These are phyloP conservation scores for Coccomyxa sp. DNA, from an alignment of 139 green algal genomes.

Conservation along the genomic window DNA sequence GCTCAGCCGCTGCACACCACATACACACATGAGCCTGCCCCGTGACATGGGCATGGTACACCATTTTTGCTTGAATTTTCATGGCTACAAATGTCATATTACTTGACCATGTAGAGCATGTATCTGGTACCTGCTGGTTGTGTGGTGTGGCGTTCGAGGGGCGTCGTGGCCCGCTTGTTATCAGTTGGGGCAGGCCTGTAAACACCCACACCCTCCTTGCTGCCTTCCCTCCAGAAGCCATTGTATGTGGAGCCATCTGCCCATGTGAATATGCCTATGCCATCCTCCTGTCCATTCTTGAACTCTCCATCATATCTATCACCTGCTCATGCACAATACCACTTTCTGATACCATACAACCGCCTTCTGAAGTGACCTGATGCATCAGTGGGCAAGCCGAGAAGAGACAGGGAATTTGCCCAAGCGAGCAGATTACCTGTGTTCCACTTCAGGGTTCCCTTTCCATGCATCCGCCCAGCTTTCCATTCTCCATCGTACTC, in stretches of 20 bases:
- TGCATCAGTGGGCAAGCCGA: too few species aligned
- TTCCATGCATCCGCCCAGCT: constrained; percentile 72
- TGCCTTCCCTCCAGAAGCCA: constrained; percentile 71
- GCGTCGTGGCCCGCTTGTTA: not conserved
- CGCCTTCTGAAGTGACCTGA: too few species aligned
- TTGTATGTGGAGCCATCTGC: constrained; percentile 78
- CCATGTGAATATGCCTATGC: constrained; percentile 81
- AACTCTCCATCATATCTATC: constrained; percentile 89
- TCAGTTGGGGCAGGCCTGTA: not conserved
- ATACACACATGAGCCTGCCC: not conserved
- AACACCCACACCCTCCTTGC: constrained; percentile 73
- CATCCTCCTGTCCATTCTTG: constrained; percentile 66
- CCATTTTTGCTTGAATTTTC: not conserved
- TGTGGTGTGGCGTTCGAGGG: not conserved
- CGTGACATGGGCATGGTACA: too few species aligned
- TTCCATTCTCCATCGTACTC: constrained; percentile 88
- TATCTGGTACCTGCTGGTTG: not conserved
- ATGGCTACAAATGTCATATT: too few species aligned
- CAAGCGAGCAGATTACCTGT: constrained; percentile 20
- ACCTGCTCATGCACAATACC: constrained; percentile 10
- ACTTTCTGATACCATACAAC: not conserved
- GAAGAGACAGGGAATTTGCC: too few species aligned
- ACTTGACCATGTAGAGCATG: too few species aligned
- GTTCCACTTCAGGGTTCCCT: constrained; percentile 87
- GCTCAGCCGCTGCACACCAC: not conserved